Base-by-base conservation (phyloP, 2,329 filamentous ascomycete species). In the Diaporthe helianthi region DNA sequence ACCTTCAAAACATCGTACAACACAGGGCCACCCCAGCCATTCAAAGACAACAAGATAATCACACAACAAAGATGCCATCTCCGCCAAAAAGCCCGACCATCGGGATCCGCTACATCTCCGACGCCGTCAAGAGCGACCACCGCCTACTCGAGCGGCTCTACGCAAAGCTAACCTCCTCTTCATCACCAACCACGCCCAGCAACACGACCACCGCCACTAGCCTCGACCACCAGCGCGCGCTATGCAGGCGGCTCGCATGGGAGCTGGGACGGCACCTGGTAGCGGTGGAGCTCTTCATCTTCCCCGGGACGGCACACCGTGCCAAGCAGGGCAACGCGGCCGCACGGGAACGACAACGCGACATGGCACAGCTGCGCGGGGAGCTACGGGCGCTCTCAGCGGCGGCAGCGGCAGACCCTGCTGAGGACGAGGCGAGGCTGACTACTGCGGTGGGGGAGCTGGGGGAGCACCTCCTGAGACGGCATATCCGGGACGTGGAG, bases 71-170 rank as follows among this genome's bases (percentile, higher is more conserved):
- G 4, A 38, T 64, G 66, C 47, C 60, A 17, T 29, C 44, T 4
- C 51, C 67, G n/a, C 67, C 51, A 19, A 41, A 49, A 29, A 52
- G 38, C 41, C 26, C 65, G 0, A 13, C 44, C 2, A 64, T 71
- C 29, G 69, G 69, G 17, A 63, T 71, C 26, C 69, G 69, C n/a
- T 71, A 65, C 61, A 47, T 69, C 60, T 71, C 69, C 17, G 53
- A 71, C 69, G 69, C 63, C 5, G 47, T 71, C 8, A 71, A 71
- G 47, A 49, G 60, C 52, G 66, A 71, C 66, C 69, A 71, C 46
- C 69, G 69, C 44, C 47, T 60, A 36, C 38, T 71, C 36, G 69
- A 71, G 53, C 54, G 53, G 1, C 36, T 71, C 17, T 38, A 55
- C 47, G 63, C 67, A 36, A 46, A 36, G 53, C 52, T 71, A 3